Percentiles rank a stretch among this genome's conserved stretches.
phyloP scores from a whole-genome alignment of 495 filamentous ascomycete species.

The Daldinia caldariorum region DNA sequence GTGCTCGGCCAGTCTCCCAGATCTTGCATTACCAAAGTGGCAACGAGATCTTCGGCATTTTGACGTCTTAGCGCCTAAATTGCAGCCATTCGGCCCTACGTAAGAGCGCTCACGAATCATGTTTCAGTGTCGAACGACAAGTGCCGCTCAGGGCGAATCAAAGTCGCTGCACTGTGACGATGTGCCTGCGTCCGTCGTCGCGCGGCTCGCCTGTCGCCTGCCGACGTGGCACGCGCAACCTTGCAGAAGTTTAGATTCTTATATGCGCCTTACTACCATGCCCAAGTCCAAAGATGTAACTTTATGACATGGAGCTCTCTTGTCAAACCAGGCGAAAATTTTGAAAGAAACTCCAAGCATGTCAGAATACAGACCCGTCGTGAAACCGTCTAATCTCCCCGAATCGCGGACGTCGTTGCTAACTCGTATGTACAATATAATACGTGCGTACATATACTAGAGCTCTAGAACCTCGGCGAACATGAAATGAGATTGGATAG shows the following conservation, averaged over 20 bases:
- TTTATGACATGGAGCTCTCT: constrained; percentile 23
- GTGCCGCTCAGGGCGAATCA: constrained; percentile 39
- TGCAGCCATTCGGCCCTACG: constrained; percentile 45
- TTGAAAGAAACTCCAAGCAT: constrained; percentile 4
- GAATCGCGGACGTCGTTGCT: constrained; percentile 7
- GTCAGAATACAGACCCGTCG: constrained; percentile 20
- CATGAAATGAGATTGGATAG: constrained; percentile 1
- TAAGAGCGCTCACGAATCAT: constrained; percentile 41
- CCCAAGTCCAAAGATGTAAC: constrained; percentile 20
- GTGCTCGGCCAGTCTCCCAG: constrained; percentile 35
- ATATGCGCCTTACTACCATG: constrained; percentile 32
- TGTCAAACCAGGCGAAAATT: constrained; percentile 31
- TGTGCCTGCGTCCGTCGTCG: constrained; percentile 44
- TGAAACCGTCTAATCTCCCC: constrained; percentile 36
- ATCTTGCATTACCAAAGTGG: constrained; percentile 46
- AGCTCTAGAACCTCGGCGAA: constrained; percentile 36
- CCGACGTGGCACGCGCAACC: constrained; percentile 38
- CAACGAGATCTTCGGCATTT: constrained; percentile 47
- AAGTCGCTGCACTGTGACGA: constrained; percentile 41
- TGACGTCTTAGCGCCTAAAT: constrained; percentile 43
- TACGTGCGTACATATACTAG: constrained; percentile 3
- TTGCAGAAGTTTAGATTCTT: constrained; percentile 35
- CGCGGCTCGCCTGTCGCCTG: constrained; percentile 44
- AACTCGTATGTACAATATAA: neutral
- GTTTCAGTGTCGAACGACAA: constrained; percentile 45